These are phyloP conservation scores for Monosporascus sp. DNA, from an alignment of 2,329 filamentous ascomycete species.

Conservation along the genomic window DNA sequence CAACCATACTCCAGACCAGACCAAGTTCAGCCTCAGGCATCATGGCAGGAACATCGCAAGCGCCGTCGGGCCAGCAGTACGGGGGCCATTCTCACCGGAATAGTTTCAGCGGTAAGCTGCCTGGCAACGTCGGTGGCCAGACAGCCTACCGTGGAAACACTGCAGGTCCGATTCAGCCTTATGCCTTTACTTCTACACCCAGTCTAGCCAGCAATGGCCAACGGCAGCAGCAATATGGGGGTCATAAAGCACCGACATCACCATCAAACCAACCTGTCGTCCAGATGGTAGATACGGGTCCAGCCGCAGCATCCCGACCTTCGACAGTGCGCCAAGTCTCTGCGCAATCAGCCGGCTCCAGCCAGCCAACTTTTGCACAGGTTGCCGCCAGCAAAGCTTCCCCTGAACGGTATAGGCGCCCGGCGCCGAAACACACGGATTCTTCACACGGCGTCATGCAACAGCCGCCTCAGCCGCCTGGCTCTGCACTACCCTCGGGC, in stretches of 20 bases:
- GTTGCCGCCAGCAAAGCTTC: conserved; percentile 60
- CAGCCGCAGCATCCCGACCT: conserved; percentile 16
- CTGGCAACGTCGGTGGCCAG: conserved; percentile 36
- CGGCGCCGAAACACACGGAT: conserved; percentile 51
- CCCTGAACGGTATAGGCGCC: conserved; percentile 78
- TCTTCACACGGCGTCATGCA: conserved; percentile 29
- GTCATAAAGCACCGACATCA: conserved; percentile 41
- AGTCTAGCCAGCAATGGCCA: conserved; percentile 50
- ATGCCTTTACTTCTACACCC: conserved; percentile 70
- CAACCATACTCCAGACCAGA: conserved; percentile 71
- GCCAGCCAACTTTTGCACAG: conserved; percentile 49
- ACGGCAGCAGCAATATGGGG: conserved; percentile 43
- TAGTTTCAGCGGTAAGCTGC: conserved; percentile 42
- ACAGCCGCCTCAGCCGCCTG: conserved; percentile 22
- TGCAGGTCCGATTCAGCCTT: conserved; percentile 62
- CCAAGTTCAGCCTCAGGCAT: conserved; percentile 59
- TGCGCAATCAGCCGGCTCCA: conserved; percentile 39
- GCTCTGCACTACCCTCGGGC: conserved; percentile 41
- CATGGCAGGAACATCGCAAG: conserved; percentile 44
- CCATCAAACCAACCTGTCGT: conserved; percentile 37
- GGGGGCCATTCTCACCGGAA: conserved; percentile 41
- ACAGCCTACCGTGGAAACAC: conserved; percentile 50
- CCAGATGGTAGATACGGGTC: conserved; percentile 32
- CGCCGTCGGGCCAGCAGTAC: conserved; percentile 47
- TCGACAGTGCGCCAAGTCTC: conserved; percentile 24